Conservation (phyloP, 805 yeast genomes). For the Nakazawaea holstii region DNA sequence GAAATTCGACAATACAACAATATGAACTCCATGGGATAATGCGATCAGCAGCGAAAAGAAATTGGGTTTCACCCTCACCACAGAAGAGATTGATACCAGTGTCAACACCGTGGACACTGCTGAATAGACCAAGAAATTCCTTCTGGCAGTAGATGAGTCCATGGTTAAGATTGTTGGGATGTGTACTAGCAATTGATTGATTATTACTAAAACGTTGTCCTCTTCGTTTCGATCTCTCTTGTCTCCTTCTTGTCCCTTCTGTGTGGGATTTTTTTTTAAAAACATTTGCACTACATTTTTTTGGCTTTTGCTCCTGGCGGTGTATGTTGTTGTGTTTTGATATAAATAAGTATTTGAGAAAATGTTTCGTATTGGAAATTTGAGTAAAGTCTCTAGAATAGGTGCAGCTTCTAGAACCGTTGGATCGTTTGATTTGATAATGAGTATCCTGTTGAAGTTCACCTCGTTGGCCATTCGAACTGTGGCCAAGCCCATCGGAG, state of each 20-base stretch:
- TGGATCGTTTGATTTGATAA: conserved; percentile 37
- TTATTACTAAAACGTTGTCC: background rate
- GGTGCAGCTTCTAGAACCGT: conserved; percentile 2
- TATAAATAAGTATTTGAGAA: background rate
- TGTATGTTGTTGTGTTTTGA: background rate
- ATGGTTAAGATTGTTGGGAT: background rate
- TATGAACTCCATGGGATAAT: conserved; percentile 43
- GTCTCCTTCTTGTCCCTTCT: background rate
- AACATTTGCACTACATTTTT: too few species aligned
- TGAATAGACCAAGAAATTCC: conserved; percentile 19
- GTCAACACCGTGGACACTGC: conserved; percentile 30
- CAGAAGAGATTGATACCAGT: conserved; percentile 27
- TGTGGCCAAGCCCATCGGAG: conserved; percentile 74
- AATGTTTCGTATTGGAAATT: conserved; percentile 3
- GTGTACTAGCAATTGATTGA: background rate
- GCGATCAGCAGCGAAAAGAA: conserved; percentile 43
- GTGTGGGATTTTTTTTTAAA: too few species aligned
- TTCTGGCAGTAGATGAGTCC: conserved; percentile 6
- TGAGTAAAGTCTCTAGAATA: conserved; percentile 1
- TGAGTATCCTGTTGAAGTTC: conserved; percentile 70
- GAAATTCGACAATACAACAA: conserved; percentile 38
- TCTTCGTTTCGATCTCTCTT: background rate
- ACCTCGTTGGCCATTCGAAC: conserved; percentile 69
- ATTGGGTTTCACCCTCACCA: conserved; percentile 40
- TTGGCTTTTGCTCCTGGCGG: background rate